Evolutionary conservation across 2,329 filamentous ascomycete species (phyloP), one percentile per base, ranked within the genome.

Genomic region (Talaromyces sp.): DNA sequence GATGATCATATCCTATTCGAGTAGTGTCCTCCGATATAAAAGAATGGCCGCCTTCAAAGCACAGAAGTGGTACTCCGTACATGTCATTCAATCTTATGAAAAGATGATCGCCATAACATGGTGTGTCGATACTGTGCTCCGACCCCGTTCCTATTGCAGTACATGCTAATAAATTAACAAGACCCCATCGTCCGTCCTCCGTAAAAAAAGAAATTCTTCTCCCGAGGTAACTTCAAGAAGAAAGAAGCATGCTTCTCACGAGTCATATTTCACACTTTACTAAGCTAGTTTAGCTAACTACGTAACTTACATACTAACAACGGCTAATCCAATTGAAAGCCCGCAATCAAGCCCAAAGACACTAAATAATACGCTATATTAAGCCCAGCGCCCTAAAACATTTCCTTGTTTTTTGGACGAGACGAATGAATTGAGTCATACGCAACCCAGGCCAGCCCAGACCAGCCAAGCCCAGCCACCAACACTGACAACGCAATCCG

Each of bases 1-100:
- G 45, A 41, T 37, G 59, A 61, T 61, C 52, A 11, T 43, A 35
- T 60, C 41, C 58, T 19, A 37, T 19, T 49, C 27, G 47, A 47
- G 41, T 15, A 49, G 52, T 47, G 27, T 61, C 13, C 41, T 27
- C 43, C 25, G 43, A 27, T n/a, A 22, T 19, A 3, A 22, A 54
- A 7, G 27, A 6, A 31, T 7, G 27, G 27, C 27, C 27, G 1
- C 27, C 27, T 31, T 31, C 17, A 54, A 19, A 56, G 31, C n/a
- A 56, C n/a, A n/a, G 9, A 22, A 37, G 19, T 15, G 19, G 47
- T 50, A n/a, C n/a, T n/a, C n/a, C n/a, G n/a, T n/a, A 56, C 27
- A 39, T 22, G 31, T 39, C 33, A 56, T 22, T 35, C 31, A 56
- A 15, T 39, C n/a, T 37, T 15, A 39, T 37, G n/a, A 39, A 39